A percentile compares a stretch with the other conserved stretches of the same genome.
phyloP scores from a whole-genome alignment of 257 asterid genomes.

The Leptodermis oblonga region DNA sequence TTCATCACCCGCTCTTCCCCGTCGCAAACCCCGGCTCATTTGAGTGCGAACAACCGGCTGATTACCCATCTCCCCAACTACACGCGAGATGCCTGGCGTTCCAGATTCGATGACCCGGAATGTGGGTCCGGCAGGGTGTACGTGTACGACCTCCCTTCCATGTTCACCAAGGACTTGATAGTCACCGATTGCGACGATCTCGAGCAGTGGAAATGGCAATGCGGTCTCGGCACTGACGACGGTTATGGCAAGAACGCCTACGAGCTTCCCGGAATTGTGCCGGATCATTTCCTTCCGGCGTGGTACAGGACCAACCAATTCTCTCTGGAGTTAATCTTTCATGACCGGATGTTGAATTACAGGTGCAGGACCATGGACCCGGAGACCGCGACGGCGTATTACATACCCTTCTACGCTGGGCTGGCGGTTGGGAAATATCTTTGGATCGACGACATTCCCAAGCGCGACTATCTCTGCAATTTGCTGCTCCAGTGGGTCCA shows the following conservation, averaged over 20 bases:
- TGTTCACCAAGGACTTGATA: conserved; percentile 49
- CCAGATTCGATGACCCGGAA: conserved; percentile 28
- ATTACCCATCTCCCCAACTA: not conserved
- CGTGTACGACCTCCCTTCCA: conserved; percentile 68
- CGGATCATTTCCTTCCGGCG: conserved; percentile 47
- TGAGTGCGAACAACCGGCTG: not conserved
- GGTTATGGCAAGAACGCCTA: conserved; percentile 69
- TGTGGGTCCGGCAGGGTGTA: conserved; percentile 73
- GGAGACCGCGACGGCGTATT: conserved; percentile 75
- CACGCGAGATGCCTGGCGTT: not conserved
- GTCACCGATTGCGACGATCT: conserved; percentile 57
- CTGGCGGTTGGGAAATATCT: conserved; percentile 78
- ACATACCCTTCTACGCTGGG: conserved; percentile 93
- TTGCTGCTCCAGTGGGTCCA: conserved; percentile 60
- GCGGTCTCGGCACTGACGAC: conserved; percentile 69
- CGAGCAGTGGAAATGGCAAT: conserved; percentile 81
- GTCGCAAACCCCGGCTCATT: conserved; percentile 14
- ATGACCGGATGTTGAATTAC: conserved; percentile 58
- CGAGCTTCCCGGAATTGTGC: conserved; percentile 36
- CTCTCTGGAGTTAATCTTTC: conserved; percentile 61
- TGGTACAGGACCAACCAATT: conserved; percentile 93
- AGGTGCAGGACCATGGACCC: conserved; percentile 66
- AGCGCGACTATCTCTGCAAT: conserved; percentile 56
- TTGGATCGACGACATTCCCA: conserved; percentile 58
- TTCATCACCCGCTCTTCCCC: conserved; percentile 36